These are phyloP conservation scores for Diversispora epigaea DNA, from an alignment of 192 early-diverging fungal genomes.

Conservation along the genomic window DNA sequence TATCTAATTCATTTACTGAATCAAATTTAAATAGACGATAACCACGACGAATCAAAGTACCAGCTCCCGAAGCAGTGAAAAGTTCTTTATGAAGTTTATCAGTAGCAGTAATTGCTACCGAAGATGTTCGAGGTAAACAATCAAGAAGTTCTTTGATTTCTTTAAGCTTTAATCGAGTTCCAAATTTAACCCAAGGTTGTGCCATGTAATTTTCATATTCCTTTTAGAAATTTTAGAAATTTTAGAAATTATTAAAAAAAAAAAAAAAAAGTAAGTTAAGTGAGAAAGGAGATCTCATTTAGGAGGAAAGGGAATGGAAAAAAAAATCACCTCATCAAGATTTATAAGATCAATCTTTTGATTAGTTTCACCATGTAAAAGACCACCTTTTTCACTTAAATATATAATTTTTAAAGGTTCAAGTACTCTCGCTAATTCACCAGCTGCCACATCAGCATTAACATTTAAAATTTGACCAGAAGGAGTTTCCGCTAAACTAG, in stretches of 20 bases:
- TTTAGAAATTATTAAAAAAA: neutral
- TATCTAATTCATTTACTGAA: slow-evolving; percentile 68
- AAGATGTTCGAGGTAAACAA: slow-evolving; percentile 93
- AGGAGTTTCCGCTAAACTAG: slow-evolving; percentile 92
- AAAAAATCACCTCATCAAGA: slow-evolving; percentile 79
- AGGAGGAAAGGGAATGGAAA: slow-evolving; percentile 17
- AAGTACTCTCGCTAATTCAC: slow-evolving; percentile 91
- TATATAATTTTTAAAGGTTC: slow-evolving; percentile 98
- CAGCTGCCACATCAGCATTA: slow-evolving; percentile 98
- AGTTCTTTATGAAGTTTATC: slow-evolving; percentile 99
- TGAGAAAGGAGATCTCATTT: neutral
- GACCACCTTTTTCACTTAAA: slow-evolving; percentile 96
- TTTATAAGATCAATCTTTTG: slow-evolving; percentile 98
- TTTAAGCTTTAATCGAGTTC: slow-evolving; percentile 95
- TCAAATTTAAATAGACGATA: slow-evolving; percentile 80
- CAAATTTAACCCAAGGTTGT: slow-evolving; percentile 96
- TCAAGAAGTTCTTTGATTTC: slow-evolving; percentile 98
- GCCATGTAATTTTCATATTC: slow-evolving; percentile 95
- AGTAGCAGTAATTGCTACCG: slow-evolving; percentile 98
- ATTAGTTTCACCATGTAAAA: slow-evolving; percentile 91
- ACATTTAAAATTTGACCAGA: slow-evolving; percentile 97
- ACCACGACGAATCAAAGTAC: slow-evolving; percentile 95
- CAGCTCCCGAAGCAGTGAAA: slow-evolving; percentile 97
- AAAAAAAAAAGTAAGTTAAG: slow-evolving; percentile 7
- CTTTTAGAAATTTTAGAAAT: slow-evolving; percentile 42